A percentile compares a stretch with the other conserved stretches of the same genome.
Conservation (phyloP, 192 early-diverging fungal species). For the Kappamyces sp. region DNA sequence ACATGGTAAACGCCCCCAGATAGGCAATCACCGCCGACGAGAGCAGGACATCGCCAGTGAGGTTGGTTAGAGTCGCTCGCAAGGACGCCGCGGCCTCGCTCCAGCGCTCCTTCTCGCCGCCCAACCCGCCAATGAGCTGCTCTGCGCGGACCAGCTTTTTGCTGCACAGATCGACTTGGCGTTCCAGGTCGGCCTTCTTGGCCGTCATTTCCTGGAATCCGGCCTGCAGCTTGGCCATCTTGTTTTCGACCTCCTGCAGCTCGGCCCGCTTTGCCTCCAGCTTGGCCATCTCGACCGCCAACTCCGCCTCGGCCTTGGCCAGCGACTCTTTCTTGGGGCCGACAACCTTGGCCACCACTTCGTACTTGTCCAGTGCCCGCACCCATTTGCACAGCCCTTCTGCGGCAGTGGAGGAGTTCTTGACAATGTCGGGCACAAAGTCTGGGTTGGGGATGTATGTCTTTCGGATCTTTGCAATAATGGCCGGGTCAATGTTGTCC, state of each 20-base stretch:
- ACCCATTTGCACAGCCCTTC: conserved; percentile 57
- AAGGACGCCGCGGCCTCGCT: conserved; percentile 43
- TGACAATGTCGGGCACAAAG: conserved; percentile 55
- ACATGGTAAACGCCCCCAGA: conserved; percentile 51
- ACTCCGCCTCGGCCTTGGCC: conserved; percentile 51
- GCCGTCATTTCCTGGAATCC: conserved; percentile 45
- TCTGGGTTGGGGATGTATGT: conserved; percentile 58
- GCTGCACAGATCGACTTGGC: conserved; percentile 48
- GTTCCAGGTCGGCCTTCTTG: conserved; percentile 52
- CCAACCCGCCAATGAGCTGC: conserved; percentile 52
- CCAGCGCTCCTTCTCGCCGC: conserved; percentile 58
- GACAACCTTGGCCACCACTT: conserved; percentile 54
- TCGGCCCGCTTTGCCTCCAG: conserved; percentile 48
- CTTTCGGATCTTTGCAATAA: conserved; percentile 50
- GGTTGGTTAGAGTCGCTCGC: conserved; percentile 34
- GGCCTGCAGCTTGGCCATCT: conserved; percentile 49
- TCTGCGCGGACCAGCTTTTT: conserved; percentile 53
- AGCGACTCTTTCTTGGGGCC: conserved; percentile 51
- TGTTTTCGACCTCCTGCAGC: conserved; percentile 56
- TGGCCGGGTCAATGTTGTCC: conserved; percentile 56
- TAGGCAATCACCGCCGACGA: conserved; percentile 56
- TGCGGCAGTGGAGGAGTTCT: conserved; percentile 53
- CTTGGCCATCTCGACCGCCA: conserved; percentile 54
- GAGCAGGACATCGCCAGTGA: conserved; percentile 55
- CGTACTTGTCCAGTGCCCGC: conserved; percentile 54